Percentiles rank a stretch among this genome's conserved stretches.
phyloP scores from a whole-genome alignment of 768 basidiomycete genomes.

The Boletus sp. region DNA sequence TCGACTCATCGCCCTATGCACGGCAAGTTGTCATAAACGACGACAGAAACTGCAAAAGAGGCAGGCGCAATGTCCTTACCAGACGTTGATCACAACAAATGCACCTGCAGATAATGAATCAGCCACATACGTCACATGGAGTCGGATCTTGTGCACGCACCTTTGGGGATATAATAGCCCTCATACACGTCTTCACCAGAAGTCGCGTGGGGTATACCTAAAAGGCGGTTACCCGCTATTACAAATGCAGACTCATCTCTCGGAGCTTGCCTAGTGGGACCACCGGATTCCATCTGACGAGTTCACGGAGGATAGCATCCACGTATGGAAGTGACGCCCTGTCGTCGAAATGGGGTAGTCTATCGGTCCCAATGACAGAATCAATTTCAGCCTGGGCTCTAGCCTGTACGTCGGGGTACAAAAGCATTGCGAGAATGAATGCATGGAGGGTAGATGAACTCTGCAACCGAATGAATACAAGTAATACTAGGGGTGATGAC shows the following conservation, averaged over 20 bases:
- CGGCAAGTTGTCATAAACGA: neutral
- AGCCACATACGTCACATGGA: neutral
- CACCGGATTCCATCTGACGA: slow-evolving; percentile 26
- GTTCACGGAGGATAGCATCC: slow-evolving; percentile 39
- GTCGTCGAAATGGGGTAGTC: slow-evolving; percentile 28
- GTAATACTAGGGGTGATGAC: neutral
- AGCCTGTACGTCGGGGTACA: slow-evolving; percentile 26
- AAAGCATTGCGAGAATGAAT: slow-evolving; percentile 29
- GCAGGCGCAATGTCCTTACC: slow-evolving; percentile 18
- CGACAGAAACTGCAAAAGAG: too few relatives aligned
- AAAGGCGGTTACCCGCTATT: neutral
- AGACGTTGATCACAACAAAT: slow-evolving; percentile 33
- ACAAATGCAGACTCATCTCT: neutral
- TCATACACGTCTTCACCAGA: slow-evolving; percentile 25
- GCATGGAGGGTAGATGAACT: slow-evolving; percentile 23
- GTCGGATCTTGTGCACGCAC: slow-evolving; percentile 4
- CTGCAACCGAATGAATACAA: slow-evolving; percentile 5
- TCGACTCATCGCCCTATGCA: slow-evolving; percentile 22
- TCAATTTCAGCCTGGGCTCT: slow-evolving; percentile 29
- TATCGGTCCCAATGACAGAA: slow-evolving; percentile 17
- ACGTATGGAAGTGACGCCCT: slow-evolving; percentile 37
- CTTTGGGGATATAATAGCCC: slow-evolving; percentile 42
- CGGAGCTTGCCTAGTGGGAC: slow-evolving; percentile 20
- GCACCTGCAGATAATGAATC: slow-evolving; percentile 18
- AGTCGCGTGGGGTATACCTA: slow-evolving; percentile 26